Conservation (phyloP, 2,329 filamentous ascomycete species). For the Curvularia eragrostidis region DNA sequence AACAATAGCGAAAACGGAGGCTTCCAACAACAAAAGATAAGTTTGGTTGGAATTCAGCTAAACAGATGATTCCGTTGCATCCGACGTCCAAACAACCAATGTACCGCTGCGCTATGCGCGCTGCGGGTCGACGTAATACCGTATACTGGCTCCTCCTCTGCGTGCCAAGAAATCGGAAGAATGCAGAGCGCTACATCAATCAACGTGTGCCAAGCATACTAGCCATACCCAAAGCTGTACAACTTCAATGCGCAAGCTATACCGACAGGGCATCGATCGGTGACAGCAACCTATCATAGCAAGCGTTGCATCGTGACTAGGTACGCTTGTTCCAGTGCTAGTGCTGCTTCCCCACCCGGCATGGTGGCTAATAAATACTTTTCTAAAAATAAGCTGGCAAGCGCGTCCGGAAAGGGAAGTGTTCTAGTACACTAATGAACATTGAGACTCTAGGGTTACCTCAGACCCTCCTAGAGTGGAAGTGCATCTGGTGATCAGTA, state of each 20-base stretch:
- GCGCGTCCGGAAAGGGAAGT: not conserved
- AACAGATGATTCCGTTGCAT: not conserved
- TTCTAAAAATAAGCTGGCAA: not conserved
- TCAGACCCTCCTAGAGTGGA: not conserved
- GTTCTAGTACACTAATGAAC: not conserved
- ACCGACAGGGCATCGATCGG: not conserved
- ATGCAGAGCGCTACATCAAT: not conserved
- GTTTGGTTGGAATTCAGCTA: not conserved
- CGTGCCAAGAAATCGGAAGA: not conserved
- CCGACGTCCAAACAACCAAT: not conserved
- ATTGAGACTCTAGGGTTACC: not conserved
- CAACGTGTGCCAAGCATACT: not conserved
- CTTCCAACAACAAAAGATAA: not conserved
- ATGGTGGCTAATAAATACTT: not conserved
- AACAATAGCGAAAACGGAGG: not conserved
- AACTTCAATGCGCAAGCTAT: not conserved
- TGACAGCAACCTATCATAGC: not conserved
- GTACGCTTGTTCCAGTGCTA: not conserved
- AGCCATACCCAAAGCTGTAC: no score
- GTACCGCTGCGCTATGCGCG: not conserved
- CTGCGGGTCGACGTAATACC: not conserved
- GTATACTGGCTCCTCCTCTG: not conserved
- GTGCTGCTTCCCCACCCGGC: not conserved
- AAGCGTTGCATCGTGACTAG: not conserved
- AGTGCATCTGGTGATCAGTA: not conserved